These are phyloP conservation scores for Cicer judaicum DNA, from an alignment of 306 rosid species.

Conservation along the genomic window DNA sequence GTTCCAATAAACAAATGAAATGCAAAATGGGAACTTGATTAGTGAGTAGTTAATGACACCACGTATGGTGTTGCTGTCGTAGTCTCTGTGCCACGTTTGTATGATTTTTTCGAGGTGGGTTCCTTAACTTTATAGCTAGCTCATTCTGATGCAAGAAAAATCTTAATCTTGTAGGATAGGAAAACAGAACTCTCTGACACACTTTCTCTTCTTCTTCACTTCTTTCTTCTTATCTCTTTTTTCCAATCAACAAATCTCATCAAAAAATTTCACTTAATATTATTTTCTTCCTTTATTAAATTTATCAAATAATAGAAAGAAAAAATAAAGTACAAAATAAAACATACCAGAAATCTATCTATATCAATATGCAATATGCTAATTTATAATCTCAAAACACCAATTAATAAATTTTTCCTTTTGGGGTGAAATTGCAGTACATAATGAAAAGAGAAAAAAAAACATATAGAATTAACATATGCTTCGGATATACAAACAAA, in stretches of 20 bases:
- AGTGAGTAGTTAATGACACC: slow-evolving; percentile 42
- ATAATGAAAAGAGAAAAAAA: not conserved
- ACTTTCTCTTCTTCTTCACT: slow-evolving; percentile 13
- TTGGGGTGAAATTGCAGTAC: not conserved
- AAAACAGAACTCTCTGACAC: slow-evolving; percentile 60
- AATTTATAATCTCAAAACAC: not conserved
- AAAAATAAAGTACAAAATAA: not conserved
- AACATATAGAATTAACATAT: not conserved
- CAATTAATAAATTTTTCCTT: not conserved
- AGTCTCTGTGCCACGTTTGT: not conserved
- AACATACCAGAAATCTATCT: not conserved
- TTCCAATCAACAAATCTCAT: slow-evolving; percentile 32
- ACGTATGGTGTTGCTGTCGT: slow-evolving; percentile 17
- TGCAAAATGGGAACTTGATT: not conserved
- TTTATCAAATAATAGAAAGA: not conserved
- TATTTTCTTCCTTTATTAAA: not conserved
- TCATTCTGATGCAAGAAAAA: slow-evolving; percentile 47
- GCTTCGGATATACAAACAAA: slow-evolving; percentile 19
- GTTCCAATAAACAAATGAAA: slow-evolving; percentile 19
- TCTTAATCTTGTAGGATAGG: slow-evolving; percentile 70
- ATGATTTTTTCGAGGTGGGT: slow-evolving; percentile 49
- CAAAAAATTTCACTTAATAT: slow-evolving; percentile 9
- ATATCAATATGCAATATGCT: not conserved
- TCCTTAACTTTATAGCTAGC: slow-evolving; percentile 39
- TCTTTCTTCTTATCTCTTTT: slow-evolving; percentile 43